These are phyloP conservation scores for Cyclotella distinguenda DNA, from an alignment of 108 stramenopile genomes.

Conservation along the genomic window DNA sequence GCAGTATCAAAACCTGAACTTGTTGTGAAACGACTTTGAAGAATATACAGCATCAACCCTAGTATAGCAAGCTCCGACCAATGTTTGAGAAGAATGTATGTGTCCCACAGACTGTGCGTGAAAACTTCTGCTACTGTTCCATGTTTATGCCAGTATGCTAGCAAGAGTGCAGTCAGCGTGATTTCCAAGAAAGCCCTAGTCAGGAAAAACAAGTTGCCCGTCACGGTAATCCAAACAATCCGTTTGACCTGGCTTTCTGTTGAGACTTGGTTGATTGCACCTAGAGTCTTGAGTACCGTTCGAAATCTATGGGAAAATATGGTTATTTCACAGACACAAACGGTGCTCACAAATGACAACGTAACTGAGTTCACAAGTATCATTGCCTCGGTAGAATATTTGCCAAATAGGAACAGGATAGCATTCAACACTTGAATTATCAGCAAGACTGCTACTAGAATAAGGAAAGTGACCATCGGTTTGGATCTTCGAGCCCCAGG, in stretches of 20 bases:
- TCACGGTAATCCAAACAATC: slow-evolving; percentile 95
- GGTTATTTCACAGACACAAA: slow-evolving; percentile 91
- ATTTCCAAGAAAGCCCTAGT: slow-evolving; percentile 88
- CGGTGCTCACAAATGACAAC: slow-evolving; percentile 77
- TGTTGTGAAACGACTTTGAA: slow-evolving; percentile 79
- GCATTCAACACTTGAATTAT: slow-evolving; percentile 75
- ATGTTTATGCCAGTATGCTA: slow-evolving; percentile 77
- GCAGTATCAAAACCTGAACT: slow-evolving; percentile 13
- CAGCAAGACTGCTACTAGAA: slow-evolving; percentile 64
- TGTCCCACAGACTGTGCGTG: slow-evolving; percentile 84
- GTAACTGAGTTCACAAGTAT: slow-evolving; percentile 86
- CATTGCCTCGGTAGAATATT: slow-evolving; percentile 94
- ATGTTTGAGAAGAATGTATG: slow-evolving; percentile 87
- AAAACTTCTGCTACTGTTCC: slow-evolving; percentile 77
- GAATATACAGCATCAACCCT: slow-evolving; percentile 89
- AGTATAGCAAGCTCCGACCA: slow-evolving; percentile 85
- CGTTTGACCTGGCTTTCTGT: slow-evolving; percentile 93
- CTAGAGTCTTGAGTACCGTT: slow-evolving; percentile 91
- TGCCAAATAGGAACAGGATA: slow-evolving; percentile 66
- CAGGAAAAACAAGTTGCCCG: slow-evolving; percentile 93
- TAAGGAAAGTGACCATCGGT: slow-evolving; percentile 90
- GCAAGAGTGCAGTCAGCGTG: slow-evolving; percentile 64
- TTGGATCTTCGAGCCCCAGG: slow-evolving; percentile 79
- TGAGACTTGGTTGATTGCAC: slow-evolving; percentile 94
- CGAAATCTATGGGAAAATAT: slow-evolving; percentile 92